phyloP scores from a whole-genome alignment of 768 basidiomycete genomes.

The Amanita subjunquillea region DNA sequence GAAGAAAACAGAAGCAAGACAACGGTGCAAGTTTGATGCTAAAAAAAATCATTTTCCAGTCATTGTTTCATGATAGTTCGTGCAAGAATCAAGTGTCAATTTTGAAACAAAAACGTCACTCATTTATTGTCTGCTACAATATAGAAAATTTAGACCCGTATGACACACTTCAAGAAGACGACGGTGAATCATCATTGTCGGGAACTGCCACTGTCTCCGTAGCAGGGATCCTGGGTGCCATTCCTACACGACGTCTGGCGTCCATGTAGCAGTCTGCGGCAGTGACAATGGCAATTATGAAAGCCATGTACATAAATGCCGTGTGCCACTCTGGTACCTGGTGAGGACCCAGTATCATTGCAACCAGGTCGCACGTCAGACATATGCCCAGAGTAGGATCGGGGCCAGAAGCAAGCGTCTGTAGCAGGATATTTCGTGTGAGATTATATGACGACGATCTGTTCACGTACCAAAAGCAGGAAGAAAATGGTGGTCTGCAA shows the following conservation, averaged over 20 bases:
- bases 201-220: constrained; percentile 10
- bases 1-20: too few species aligned
- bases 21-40: too few species aligned
- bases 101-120: too few species aligned
- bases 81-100: too few species aligned
- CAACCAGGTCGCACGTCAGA: constrained; percentile 19
- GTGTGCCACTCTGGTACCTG: constrained; percentile 14
- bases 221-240: not conserved
- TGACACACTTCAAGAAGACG: not conserved
- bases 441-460: not conserved
- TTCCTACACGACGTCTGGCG: not conserved
- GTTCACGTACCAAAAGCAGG: constrained; percentile 19
- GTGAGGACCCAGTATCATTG: constrained; percentile 18
- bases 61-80: too few species aligned
- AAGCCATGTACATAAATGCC: constrained; percentile 16
- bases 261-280: constrained; percentile 3
- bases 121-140: too few species aligned
- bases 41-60: too few species aligned
- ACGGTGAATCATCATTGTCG: not conserved
- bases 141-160: too few species aligned
- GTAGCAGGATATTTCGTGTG: not conserved
- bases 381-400: constrained; percentile 24
- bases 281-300: constrained; percentile 11
- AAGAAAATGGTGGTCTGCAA: constrained; percentile 17
- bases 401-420: constrained; percentile 26